Evolutionary conservation across 1,139 yeast species (phyloP), one percentile per base, ranked within the genome.

Genomic region (Blastobotrys proliferans): DNA sequence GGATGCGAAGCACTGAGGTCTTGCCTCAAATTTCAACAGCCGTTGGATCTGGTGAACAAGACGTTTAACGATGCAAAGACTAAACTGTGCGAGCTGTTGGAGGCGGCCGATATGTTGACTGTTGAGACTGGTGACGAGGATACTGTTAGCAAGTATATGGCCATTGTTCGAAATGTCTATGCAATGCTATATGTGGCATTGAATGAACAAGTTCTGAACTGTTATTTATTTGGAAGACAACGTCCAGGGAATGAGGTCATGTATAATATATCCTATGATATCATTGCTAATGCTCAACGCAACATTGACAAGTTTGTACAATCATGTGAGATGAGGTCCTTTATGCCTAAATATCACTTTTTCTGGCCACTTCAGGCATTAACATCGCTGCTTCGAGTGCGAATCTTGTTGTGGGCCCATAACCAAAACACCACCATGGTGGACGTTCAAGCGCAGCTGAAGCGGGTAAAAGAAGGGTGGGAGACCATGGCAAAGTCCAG

Each of bases 301-400:
- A 29, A 73, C 27, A 62, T 77, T 30, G 69, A 68, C 34, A 64
- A 72, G 6, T 76, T 76, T 55, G 62, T 72, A 13, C 58, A 59
- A 19, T 46, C 74, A 27, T 67, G 72, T 41, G 62, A 63, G 5
- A 62, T 64, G 42, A 67, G 74, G 1, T 52, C 64, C 6, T 60
- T 67, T 42, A 70, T 70, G 44, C 81, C 82, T 1, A 74, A 80
- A 1, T 74, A 73, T 48, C 68, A 75, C 52, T 73, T 73, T 55
- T 76, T 75, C 52, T 58, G 80, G 35, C 79, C 81, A 2, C 62
- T 77, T 68, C 76, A 74, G 54, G 76, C 80, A 0, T 57, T 77
- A 27, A 72, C 74, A n/a, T 44, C 51, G 10, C 34, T 53, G 34
- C 35, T 52, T 20, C 44, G 56, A 24, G 41, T 53, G 10, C 33